Evolutionary conservation across 1,284 basidiomycete genomes (phyloP).

Genomic region (Ceratobasidium sp.): DNA sequence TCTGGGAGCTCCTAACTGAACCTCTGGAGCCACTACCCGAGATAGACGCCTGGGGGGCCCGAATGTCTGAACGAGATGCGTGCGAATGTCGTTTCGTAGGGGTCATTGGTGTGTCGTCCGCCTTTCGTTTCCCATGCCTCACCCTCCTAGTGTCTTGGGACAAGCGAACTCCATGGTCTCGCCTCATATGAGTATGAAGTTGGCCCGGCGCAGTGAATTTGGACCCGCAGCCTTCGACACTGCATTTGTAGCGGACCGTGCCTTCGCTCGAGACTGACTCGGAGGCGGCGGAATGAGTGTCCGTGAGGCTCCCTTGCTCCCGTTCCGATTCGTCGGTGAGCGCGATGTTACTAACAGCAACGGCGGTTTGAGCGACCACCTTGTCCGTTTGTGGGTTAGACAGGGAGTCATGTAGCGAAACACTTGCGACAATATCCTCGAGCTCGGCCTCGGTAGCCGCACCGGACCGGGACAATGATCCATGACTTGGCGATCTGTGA

Average conservation of each 20-base stretch:
- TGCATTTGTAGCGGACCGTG: constrained; percentile 7
- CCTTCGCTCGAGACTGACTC: neutral
- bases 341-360: constrained; percentile 4
- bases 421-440: constrained; percentile 18
- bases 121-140: constrained; percentile 32
- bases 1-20: constrained; percentile 4
- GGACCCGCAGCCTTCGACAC: constrained; percentile 1
- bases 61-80: neutral
- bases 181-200: constrained; percentile 35
- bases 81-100: constrained; percentile 12
- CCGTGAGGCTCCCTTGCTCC: neutral
- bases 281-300: neutral
- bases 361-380: constrained; percentile 16
- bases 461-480: neutral
- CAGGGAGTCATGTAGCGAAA: constrained; percentile 17
- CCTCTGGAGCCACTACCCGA: neutral
- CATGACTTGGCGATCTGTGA: constrained; percentile 16
- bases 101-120: neutral
- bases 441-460: constrained; percentile 16
- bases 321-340: neutral
- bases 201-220: constrained; percentile 9
- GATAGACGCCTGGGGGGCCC: neutral
- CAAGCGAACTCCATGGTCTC: constrained; percentile 37
- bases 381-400: neutral
- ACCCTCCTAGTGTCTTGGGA: neutral